Conservation (phyloP, 2,329 filamentous ascomycete genomes). For the Aureobasidium leucospermi region DNA sequence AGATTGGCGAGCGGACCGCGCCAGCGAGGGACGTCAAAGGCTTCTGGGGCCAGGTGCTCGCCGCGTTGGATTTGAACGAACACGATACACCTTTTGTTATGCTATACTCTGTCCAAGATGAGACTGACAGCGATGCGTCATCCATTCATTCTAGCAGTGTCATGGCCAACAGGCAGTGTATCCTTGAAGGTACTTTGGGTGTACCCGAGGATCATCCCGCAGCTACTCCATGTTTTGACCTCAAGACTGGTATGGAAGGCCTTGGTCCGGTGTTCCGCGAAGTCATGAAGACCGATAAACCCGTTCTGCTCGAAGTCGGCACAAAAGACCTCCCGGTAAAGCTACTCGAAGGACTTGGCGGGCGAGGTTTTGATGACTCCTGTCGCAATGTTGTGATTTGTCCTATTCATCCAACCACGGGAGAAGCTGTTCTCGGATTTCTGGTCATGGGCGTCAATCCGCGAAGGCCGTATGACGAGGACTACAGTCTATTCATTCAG, state of each 20-base stretch:
- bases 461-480: constrained; percentile 68
- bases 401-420: constrained; percentile 69
- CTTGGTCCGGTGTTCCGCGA: constrained; percentile 71
- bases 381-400: constrained; percentile 67
- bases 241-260: constrained; percentile 61
- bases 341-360: constrained; percentile 60
- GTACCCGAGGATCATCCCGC: constrained; percentile 57
- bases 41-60: constrained; percentile 66
- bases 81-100: constrained; percentile 69
- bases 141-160: constrained; percentile 61
- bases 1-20: constrained; percentile 69
- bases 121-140: constrained; percentile 62
- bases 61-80: constrained; percentile 65
- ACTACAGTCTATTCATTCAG: constrained; percentile 71
- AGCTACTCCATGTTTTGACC: constrained; percentile 56
- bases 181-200: constrained; percentile 66
- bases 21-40: constrained; percentile 62
- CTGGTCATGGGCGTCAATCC: constrained; percentile 74
- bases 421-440: constrained; percentile 68
- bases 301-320: constrained; percentile 59
- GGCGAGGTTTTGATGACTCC: constrained; percentile 63
- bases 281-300: constrained; percentile 60
- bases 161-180: constrained; percentile 51
- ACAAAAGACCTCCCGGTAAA: constrained; percentile 57
- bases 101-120: constrained; percentile 68